A percentile compares a stretch with the other conserved stretches of the same genome.
These are phyloP conservation scores for Blastobotrys buckinghamii DNA, from an alignment of 1,139 yeast species.

Conservation along the genomic window DNA sequence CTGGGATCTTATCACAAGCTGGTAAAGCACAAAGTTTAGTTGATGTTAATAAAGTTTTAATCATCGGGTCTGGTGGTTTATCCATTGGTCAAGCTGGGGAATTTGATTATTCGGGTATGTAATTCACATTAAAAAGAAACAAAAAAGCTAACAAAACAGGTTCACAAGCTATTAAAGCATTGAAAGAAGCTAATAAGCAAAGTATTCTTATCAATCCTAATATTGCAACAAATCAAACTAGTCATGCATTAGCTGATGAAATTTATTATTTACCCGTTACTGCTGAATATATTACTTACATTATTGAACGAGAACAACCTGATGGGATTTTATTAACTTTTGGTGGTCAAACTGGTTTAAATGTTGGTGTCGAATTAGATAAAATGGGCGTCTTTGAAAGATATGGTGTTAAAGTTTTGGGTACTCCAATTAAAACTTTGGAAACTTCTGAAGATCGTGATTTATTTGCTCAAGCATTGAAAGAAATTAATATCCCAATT, in stretches of 20 bases:
- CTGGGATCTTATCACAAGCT: constrained; percentile 46
- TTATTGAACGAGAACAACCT: constrained; percentile 92
- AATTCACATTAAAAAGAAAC: not conserved
- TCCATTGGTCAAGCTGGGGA: constrained; percentile 99
- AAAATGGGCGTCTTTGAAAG: constrained; percentile 90
- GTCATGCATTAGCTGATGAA: constrained; percentile 95
- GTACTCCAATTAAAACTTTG: constrained; percentile 92
- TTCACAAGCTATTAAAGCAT: constrained; percentile 43
- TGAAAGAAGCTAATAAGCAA: constrained; percentile 95
- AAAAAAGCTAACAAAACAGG: constrained; percentile 9
- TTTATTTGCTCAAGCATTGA: constrained; percentile 86
- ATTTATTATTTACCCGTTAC: constrained; percentile 97
- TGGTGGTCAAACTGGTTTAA: constrained; percentile 97
- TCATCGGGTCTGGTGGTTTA: constrained; percentile 96
- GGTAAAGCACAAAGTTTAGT: constrained; percentile 53
- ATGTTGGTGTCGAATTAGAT: constrained; percentile 91
- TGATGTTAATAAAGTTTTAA: constrained; percentile 82
- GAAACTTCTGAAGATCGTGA: constrained; percentile 98
- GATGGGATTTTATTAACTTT: constrained; percentile 93
- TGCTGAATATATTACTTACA: constrained; percentile 88
- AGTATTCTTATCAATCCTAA: constrained; percentile 94
- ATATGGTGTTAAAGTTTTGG: constrained; percentile 88
- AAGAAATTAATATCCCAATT: constrained; percentile 88
- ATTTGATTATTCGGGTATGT: constrained; percentile 83
- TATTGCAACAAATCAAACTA: constrained; percentile 97